A percentile compares a stretch with the other conserved stretches of the same genome.
phyloP scores from a whole-genome alignment of 2,329 filamentous ascomycete genomes.

The Aspergillus pseudoviridinutans region DNA sequence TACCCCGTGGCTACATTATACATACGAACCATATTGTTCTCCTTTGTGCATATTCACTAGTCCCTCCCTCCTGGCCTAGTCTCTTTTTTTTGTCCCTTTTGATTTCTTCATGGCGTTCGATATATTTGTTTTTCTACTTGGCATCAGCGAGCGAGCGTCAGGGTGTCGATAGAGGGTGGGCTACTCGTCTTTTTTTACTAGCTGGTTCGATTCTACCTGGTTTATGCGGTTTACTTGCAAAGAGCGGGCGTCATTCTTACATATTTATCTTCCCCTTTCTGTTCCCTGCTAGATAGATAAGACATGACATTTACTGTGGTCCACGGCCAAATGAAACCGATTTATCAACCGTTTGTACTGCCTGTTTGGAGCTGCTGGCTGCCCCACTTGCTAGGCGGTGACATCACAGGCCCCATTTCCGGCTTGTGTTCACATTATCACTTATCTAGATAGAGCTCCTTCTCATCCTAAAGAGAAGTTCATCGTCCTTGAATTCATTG shows the following conservation, averaged over 20 bases:
- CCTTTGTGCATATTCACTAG: not conserved
- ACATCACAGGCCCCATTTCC: constrained; percentile 25
- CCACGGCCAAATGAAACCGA: not conserved
- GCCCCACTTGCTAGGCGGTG: constrained; percentile 31
- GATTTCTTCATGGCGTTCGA: constrained; percentile 6
- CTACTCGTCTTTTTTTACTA: constrained; percentile 12
- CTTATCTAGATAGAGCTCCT: not conserved
- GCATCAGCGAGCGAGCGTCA: constrained; percentile 34
- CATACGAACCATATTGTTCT: constrained; percentile 9
- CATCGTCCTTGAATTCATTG: not conserved
- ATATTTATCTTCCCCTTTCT: not conserved
- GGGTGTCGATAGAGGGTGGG: constrained; percentile 23
- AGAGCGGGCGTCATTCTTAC: constrained; percentile 6
- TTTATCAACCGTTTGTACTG: constrained; percentile 3
- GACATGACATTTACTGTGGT: not conserved
- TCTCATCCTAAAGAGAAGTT: not conserved
- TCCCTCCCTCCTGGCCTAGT: not conserved
- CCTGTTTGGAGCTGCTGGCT: constrained; percentile 3
- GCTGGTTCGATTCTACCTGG: not conserved
- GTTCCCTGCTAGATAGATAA: not conserved
- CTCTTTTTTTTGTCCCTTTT: constrained; percentile 8
- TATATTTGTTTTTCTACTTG: constrained; percentile 11
- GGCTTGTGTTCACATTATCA: constrained; percentile 7
- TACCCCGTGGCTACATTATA: constrained; percentile 21
- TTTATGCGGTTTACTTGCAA: constrained; percentile 3